Evolutionary conservation across 345 rosid genomes (phyloP), one percentile per base, ranked within the genome.

Genomic region (Melastoma malabathricum): DNA sequence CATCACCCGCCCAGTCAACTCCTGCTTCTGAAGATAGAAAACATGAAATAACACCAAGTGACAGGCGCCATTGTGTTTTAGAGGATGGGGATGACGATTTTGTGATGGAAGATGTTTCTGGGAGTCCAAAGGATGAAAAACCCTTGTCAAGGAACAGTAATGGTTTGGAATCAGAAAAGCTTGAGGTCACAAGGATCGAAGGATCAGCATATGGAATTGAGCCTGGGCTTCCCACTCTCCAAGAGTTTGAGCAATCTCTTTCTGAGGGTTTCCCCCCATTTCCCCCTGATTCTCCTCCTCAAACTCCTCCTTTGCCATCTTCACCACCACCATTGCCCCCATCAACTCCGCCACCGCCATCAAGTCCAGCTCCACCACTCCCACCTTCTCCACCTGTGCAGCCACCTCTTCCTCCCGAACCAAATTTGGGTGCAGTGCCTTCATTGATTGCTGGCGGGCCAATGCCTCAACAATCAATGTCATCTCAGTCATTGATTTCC

Each of bases 51-150:
- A 73, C 85, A 38, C 74, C 72, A 25, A 76, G 46, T 70, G 86
- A 82, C 63, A 74, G 82, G 72, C 76, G 73, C 23, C 89, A 81
- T 47, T 66, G 81, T 65, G 77, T 80, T 52, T 74, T 92, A 58
- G 86, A 82, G 68, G 93, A 88, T 52, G 84, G 77, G 41, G 89
- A 81, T 61, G 89, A 78, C 59, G 98, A 79, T 66, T 82, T 84
- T 57, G 96, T 82, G 72, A 80, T 82, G 93, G 95, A 87, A 69
- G 93, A 80, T 69, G 86, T 68, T 52, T 84, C 88, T 56, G 83
- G 74, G 59, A 78, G 74, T 58, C 79, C 64, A 8, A 84, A 72
- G 76, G 86, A 71, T 48, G 92, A 69, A 59, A 66, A 59, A 44
- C 60, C 70, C n/a, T 60, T 44, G 20, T 18, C 44, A 20, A 53